These are phyloP conservation scores for Backusella tarrabulga DNA, from an alignment of 192 early-diverging fungal genomes.

Conservation along the genomic window DNA sequence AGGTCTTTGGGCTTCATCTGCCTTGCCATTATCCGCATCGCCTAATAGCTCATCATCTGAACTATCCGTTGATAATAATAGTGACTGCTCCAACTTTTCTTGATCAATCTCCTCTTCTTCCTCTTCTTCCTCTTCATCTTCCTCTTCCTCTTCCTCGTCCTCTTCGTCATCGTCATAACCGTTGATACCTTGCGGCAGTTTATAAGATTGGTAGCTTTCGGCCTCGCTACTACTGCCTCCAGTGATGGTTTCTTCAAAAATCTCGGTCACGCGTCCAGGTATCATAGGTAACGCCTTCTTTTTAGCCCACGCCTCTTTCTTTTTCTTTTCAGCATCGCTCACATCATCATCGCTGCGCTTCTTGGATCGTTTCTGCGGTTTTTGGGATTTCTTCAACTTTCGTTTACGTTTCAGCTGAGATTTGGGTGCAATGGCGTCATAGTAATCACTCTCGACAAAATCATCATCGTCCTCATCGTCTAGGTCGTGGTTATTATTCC, in stretches of 20 bases:
- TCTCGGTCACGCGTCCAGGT: background rate
- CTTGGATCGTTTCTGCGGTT: background rate
- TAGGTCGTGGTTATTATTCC: background rate
- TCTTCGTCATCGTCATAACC: background rate
- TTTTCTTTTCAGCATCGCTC: background rate
- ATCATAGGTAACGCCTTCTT: background rate
- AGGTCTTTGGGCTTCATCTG: background rate
- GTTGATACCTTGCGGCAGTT: background rate
- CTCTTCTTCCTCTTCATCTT: background rate
- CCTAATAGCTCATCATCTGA: constrained; percentile 12
- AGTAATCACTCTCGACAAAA: constrained; percentile 21
- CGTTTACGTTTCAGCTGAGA: background rate
- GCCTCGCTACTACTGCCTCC: background rate
- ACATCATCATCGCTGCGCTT: constrained; percentile 1
- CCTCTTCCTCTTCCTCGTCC: background rate
- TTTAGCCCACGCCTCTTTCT: background rate
- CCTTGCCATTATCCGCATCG: background rate
- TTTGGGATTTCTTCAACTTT: background rate
- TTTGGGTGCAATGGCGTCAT: background rate
- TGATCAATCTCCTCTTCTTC: constrained; percentile 2
- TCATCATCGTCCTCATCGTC: background rate
- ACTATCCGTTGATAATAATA: constrained; percentile 7
- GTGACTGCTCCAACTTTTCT: background rate
- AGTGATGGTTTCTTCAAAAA: background rate
- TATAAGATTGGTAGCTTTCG: background rate